Conservation (phyloP, 2,329 filamentous ascomycete species). For the Stagonosporopsis tanaceti region DNA sequence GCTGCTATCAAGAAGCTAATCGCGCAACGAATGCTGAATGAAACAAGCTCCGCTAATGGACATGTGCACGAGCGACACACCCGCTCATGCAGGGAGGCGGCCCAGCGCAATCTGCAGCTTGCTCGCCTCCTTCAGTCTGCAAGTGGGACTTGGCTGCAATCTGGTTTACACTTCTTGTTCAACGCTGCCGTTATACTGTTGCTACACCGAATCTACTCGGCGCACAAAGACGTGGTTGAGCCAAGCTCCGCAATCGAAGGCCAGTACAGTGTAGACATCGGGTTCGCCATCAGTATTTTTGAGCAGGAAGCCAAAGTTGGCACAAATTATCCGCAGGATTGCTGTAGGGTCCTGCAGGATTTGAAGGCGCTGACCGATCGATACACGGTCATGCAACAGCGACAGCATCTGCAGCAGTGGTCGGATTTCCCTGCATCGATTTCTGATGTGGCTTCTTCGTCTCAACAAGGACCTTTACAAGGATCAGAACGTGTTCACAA, state of each 20-base stretch:
- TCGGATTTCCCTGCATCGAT: not conserved
- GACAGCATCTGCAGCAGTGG: not conserved
- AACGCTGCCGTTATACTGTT: conserved; percentile 39
- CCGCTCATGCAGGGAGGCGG: conserved; percentile 29
- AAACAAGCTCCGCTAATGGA: conserved; percentile 20
- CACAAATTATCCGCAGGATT: conserved; percentile 37
- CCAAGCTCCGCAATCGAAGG: conserved; percentile 1
- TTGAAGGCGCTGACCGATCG: conserved; percentile 32
- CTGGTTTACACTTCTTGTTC: conserved; percentile 39
- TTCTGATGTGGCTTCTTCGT: not conserved
- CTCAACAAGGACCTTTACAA: not conserved
- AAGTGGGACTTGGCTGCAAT: conserved; percentile 29
- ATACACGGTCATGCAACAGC: conserved; percentile 16
- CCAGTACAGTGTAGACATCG: conserved; percentile 22
- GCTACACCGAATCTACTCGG: conserved; percentile 28
- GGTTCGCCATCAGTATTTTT: conserved; percentile 35
- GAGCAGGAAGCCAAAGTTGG: conserved; percentile 33
- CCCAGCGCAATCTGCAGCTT: conserved; percentile 29
- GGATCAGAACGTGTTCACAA: not conserved
- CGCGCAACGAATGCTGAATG: conserved; percentile 27
- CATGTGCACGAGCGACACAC: conserved; percentile 23
- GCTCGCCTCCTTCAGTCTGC: conserved; percentile 24
- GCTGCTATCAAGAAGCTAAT: conserved; percentile 35
- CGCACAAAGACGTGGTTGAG: not conserved
- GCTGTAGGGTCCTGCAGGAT: conserved; percentile 34